phyloP scores from a whole-genome alignment of 73 alveolate genomes.

The Tetrahymena malaccensis region DNA sequence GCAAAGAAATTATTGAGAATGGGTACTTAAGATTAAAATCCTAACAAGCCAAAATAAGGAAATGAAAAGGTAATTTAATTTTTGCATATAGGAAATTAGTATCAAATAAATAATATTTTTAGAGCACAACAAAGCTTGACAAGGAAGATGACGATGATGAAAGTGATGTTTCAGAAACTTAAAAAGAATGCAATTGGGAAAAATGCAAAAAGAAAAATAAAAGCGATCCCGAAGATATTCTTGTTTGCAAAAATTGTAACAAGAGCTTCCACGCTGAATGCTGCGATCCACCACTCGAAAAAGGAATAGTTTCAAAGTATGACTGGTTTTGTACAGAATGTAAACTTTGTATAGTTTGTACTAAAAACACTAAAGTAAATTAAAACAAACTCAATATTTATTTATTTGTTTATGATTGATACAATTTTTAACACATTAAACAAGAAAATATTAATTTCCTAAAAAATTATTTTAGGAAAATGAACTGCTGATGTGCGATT shows the following conservation, averaged over 20 bases:
- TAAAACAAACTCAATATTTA: not conserved
- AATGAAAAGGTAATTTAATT: not conserved
- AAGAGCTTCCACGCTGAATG: not conserved
- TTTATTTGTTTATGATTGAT: not conserved
- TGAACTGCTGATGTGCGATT: not conserved
- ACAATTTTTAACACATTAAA: not conserved
- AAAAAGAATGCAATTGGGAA: not conserved
- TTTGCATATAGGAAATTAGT: not conserved
- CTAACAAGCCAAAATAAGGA: not conserved
- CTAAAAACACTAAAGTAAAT: not conserved
- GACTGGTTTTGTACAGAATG: not conserved
- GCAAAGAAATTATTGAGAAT: not conserved
- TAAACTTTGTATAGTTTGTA: not conserved
- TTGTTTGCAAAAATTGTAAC: not conserved
- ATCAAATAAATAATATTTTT: not conserved
- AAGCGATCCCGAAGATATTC: not conserved
- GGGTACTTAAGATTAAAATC: not conserved
- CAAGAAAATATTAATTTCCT: not conserved
- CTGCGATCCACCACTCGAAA: not conserved
- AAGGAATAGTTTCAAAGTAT: not conserved
- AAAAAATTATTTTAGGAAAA: not conserved
- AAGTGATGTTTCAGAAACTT: not conserved
- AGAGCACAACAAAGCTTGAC: not conserved
- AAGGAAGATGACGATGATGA: not conserved
- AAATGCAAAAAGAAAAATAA: not conserved